A percentile compares a stretch with the other conserved stretches of the same genome.
These are phyloP conservation scores for Urochloa ruziziensis DNA, from an alignment of 176 grass and related monocot species.

Conservation along the genomic window DNA sequence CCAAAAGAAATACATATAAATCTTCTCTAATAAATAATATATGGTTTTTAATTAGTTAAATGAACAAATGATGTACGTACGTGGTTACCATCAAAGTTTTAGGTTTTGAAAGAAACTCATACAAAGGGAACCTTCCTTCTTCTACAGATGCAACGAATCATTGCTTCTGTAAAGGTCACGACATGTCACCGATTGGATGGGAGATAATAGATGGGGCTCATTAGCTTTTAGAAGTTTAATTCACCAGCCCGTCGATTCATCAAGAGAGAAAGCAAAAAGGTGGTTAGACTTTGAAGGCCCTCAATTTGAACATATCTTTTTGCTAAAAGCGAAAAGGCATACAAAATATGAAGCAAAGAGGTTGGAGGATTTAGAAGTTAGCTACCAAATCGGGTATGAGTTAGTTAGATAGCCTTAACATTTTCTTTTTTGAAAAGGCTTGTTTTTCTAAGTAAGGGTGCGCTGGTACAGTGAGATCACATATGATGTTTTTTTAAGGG, in stretches of 20 bases:
- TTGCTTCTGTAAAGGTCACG: conserved; percentile 37
- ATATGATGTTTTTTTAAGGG: not conserved
- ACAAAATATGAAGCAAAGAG: not conserved
- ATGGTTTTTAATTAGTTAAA: not conserved
- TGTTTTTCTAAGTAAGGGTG: not conserved
- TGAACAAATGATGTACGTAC: not conserved
- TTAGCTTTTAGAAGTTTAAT: conserved; percentile 32
- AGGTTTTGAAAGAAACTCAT: conserved; percentile 16
- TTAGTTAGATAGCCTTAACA: not conserved
- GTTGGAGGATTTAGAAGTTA: not conserved
- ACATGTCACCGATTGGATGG: conserved; percentile 22
- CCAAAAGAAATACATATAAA: not conserved
- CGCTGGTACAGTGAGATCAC: not conserved
- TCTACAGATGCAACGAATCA: conserved; percentile 28
- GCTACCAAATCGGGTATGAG: not conserved
- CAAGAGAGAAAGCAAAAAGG: conserved; percentile 14
- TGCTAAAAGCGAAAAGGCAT: conserved; percentile 15
- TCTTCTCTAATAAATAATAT: not conserved
- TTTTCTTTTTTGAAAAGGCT: not conserved
- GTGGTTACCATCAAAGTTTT: conserved; percentile 2
- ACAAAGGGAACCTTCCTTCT: conserved; percentile 28
- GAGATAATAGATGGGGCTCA: conserved; percentile 23
- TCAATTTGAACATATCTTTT: not conserved
- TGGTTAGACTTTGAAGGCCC: conserved; percentile 20
- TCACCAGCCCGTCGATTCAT: conserved; percentile 16